These are phyloP conservation scores for Myriosclerotinia scirpicola DNA, from an alignment of 2,329 filamentous ascomycete species.

Conservation along the genomic window DNA sequence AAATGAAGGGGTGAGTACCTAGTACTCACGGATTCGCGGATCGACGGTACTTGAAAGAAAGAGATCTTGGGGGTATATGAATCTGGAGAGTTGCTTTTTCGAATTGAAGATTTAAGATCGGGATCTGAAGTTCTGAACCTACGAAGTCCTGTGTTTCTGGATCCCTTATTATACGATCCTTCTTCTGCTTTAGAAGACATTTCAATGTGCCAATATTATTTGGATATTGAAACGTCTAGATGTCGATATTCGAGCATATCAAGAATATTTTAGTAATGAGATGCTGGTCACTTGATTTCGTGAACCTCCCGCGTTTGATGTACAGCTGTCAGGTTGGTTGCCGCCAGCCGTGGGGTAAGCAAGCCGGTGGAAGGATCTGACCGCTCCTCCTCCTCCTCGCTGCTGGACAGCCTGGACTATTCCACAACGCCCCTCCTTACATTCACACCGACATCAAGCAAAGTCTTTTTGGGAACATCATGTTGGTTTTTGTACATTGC, in stretches of 20 bases:
- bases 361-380: conserved; percentile 14
- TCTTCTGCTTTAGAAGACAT: conserved; percentile 1
- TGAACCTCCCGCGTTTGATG: conserved; percentile 9
- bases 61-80: background rate
- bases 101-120: background rate
- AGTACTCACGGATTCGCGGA: background rate
- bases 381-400: conserved; percentile 5
- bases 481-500: background rate
- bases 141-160: background rate
- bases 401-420: background rate
- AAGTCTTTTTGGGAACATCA: background rate
- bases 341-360: conserved; percentile 13
- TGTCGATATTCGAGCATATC: too few relatives aligned
- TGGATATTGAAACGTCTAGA: too few relatives aligned
- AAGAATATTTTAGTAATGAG: too few relatives aligned
- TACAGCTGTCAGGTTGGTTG: background rate
- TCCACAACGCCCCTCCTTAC: conserved; percentile 5
- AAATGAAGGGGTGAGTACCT: background rate
- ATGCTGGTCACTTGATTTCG: conserved; percentile 17
- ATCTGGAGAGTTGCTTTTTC: background rate
- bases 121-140: background rate
- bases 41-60: background rate
- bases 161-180: too few relatives aligned
- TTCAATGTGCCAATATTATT: too few relatives aligned
- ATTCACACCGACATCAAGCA: conserved; percentile 15